phyloP scores from a whole-genome alignment of 306 rosid species.

The Cucumis hystrix region DNA sequence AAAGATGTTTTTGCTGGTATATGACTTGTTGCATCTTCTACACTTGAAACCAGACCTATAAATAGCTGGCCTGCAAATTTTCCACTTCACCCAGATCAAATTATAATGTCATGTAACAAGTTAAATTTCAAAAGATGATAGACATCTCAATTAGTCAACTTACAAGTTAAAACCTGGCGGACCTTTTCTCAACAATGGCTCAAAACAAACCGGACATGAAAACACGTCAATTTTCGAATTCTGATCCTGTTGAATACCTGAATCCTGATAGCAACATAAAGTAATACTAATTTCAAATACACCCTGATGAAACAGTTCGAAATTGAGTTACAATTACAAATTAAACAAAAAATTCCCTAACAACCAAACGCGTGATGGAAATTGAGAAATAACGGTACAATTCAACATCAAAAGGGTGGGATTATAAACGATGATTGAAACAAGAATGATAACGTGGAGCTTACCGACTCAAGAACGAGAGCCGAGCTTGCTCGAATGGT shows the following conservation, averaged over 20 bases:
- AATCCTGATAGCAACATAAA: slow-evolving; percentile 20
- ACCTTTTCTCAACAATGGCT: slow-evolving; percentile 77
- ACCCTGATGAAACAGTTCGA: neutral
- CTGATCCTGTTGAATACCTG: slow-evolving; percentile 22
- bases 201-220: slow-evolving; percentile 82
- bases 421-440: neutral
- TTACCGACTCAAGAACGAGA: slow-evolving; percentile 30
- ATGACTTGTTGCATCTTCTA: slow-evolving; percentile 58
- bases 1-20: slow-evolving; percentile 66
- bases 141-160: slow-evolving; percentile 16
- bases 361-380: neutral
- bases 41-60: slow-evolving; percentile 89
- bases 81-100: slow-evolving; percentile 3
- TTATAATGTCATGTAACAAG: neutral
- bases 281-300: neutral
- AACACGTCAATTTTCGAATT: slow-evolving; percentile 32
- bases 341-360: neutral
- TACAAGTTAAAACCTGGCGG: slow-evolving; percentile 78
- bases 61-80: slow-evolving; percentile 59
- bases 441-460: neutral
- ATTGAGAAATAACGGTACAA: neutral
- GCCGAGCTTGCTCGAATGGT: slow-evolving; percentile 35
- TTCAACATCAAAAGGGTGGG: neutral
- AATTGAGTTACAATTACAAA: neutral
- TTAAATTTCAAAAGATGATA: neutral